Conservation (phyloP, 1,284 basidiomycete species). For the Cronartium quercuum region DNA sequence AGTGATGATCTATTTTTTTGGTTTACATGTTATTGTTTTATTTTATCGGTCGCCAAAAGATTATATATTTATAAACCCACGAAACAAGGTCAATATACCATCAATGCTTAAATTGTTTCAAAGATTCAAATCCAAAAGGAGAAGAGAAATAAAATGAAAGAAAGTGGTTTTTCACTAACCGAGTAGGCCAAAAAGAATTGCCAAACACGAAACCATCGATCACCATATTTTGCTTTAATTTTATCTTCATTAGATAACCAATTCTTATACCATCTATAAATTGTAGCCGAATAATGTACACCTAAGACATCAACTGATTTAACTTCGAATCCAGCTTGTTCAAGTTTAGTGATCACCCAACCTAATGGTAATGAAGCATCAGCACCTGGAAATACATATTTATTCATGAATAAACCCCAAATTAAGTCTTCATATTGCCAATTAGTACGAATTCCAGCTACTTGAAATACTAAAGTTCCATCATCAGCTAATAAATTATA, state of each 20-base stretch:
- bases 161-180: slow-evolving; percentile 71
- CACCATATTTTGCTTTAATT: slow-evolving; percentile 81
- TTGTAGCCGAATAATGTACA: slow-evolving; percentile 71
- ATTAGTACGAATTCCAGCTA: slow-evolving; percentile 81
- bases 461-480: slow-evolving; percentile 90
- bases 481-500: slow-evolving; percentile 92
- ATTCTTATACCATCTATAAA: slow-evolving; percentile 89
- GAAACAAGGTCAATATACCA: not conserved
- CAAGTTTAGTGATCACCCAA: slow-evolving; percentile 75
- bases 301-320: slow-evolving; percentile 87
- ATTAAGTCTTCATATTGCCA: slow-evolving; percentile 99
- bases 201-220: slow-evolving; percentile 55
- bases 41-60: no score
- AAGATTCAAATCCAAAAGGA: slow-evolving; percentile 49
- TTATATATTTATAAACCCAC: not conserved
- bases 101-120: not conserved
- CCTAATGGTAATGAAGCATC: slow-evolving; percentile 90
- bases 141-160: slow-evolving; percentile 71
- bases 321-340: slow-evolving; percentile 90
- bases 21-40: no score
- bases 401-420: slow-evolving; percentile 59
- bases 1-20: slow-evolving; percentile 45
- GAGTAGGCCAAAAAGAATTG: slow-evolving; percentile 43
- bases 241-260: slow-evolving; percentile 62
- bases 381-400: slow-evolving; percentile 82